Percentiles rank a stretch among this genome's conserved stretches.
phyloP scores from a whole-genome alignment of 495 filamentous ascomycete species.

The Neurospora africana region DNA sequence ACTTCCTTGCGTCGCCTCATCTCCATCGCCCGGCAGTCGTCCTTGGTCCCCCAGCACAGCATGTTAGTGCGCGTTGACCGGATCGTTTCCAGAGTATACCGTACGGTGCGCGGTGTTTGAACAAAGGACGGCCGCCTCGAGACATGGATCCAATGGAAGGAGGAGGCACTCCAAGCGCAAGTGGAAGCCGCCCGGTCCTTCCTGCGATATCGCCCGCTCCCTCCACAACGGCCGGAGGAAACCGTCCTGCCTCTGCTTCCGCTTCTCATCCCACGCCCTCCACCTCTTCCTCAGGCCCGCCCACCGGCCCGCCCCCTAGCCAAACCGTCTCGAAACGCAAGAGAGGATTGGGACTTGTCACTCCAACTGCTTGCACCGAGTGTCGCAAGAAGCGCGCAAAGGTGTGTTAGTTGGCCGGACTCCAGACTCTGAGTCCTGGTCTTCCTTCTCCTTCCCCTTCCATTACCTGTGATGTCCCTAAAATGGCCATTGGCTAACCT shows the following conservation, averaged over 20 bases:
- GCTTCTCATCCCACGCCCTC: slow-evolving; percentile 13
- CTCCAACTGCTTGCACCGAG: slow-evolving; percentile 46
- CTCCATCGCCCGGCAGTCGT: not conserved
- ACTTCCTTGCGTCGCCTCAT: not conserved
- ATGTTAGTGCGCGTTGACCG: slow-evolving; percentile 5
- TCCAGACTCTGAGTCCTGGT: not conserved
- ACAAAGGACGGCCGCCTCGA: not conserved
- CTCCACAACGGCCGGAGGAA: slow-evolving; percentile 7
- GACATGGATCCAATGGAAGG: slow-evolving; percentile 22
- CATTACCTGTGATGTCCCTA: not conserved
- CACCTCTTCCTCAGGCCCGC: slow-evolving; percentile 8
- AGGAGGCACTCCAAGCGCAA: slow-evolving; percentile 9
- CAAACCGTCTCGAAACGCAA: slow-evolving; percentile 29
- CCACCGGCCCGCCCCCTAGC: slow-evolving; percentile 1
- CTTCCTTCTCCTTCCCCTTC: not conserved
- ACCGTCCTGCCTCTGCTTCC: slow-evolving; percentile 1
- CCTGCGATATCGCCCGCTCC: not conserved
- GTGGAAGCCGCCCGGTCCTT: not conserved
- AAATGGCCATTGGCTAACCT: not conserved
- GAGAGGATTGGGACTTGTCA: slow-evolving; percentile 42
- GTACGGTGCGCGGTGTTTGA: not conserved
- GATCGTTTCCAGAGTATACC: not conserved
- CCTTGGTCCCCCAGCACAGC: not conserved
- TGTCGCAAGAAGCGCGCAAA: slow-evolving; percentile 49
- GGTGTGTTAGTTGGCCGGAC: slow-evolving; percentile 16